These are phyloP conservation scores for Pseudogymnoascus sp. DNA, from an alignment of 2,329 filamentous ascomycete genomes.

Conservation along the genomic window DNA sequence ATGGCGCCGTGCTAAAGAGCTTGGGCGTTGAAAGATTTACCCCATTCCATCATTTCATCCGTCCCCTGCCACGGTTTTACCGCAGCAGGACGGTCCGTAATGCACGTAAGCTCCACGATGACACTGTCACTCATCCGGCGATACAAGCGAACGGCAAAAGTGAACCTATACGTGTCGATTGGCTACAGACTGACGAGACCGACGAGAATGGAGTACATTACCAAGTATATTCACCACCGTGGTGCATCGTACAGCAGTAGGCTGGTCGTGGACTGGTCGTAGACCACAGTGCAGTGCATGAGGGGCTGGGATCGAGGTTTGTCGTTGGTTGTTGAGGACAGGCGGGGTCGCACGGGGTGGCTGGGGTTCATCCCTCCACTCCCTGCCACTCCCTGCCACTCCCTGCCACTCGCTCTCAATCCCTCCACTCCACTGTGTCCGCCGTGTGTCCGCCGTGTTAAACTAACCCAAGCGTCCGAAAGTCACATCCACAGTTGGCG, in stretches of 20 bases:
- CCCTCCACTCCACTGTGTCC: neutral
- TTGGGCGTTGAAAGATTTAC: conserved; percentile 1
- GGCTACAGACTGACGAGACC: neutral
- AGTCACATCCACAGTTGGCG: neutral
- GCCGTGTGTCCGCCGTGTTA: neutral
- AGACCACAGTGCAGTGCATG: neutral
- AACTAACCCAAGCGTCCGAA: conserved; percentile 1
- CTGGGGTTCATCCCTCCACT: conserved; percentile 1
- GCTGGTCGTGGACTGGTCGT: neutral
- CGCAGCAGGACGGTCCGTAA: neutral
- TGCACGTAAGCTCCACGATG: conserved; percentile 6
- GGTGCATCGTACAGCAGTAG: neutral
- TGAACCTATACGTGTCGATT: conserved; percentile 4
- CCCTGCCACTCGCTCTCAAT: neutral
- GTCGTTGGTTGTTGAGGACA: neutral
- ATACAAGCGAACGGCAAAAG: neutral
- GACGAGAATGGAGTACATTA: neutral
- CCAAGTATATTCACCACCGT: neutral
- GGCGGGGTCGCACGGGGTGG: conserved; percentile 5
- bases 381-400: neutral
- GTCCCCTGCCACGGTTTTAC: neutral
- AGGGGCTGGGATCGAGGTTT: conserved; percentile 2
- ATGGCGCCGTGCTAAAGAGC: neutral
- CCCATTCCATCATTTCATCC: conserved; percentile 7
- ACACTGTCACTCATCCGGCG: neutral